These are phyloP conservation scores for Astraeus odoratus DNA, from an alignment of 768 basidiomycete genomes.

Conservation along the genomic window DNA sequence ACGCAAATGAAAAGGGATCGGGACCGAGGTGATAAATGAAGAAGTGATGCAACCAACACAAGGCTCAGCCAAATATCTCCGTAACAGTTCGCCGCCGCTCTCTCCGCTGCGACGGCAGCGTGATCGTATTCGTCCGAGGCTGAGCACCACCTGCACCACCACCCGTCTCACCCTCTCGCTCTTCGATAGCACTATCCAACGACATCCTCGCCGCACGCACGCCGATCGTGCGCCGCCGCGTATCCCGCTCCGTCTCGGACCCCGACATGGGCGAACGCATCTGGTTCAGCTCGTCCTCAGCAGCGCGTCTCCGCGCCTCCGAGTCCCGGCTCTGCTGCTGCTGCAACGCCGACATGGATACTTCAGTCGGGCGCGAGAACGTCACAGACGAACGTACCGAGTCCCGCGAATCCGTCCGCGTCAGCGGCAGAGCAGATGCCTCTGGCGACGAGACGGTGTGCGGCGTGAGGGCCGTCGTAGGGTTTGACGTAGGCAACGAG, in stretches of 20 bases:
- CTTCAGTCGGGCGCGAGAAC: conserved; percentile 57
- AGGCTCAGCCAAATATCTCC: conserved; percentile 36
- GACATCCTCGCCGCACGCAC: conserved; percentile 41
- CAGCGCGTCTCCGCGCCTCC: conserved; percentile 17
- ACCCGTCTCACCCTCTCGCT: conserved; percentile 23
- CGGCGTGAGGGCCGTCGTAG: conserved; percentile 61
- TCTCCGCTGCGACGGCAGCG: conserved; percentile 25
- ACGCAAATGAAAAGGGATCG: not conserved
- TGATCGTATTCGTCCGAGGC: conserved; percentile 33
- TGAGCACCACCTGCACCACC: conserved; percentile 29
- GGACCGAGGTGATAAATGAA: not conserved
- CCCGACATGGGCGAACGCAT: conserved; percentile 32
- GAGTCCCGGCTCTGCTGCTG: conserved; percentile 38
- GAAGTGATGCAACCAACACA: not conserved
- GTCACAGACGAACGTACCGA: conserved; percentile 45
- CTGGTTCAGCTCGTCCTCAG: conserved; percentile 21
- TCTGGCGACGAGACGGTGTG: conserved; percentile 52
- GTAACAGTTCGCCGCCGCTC: conserved; percentile 46
- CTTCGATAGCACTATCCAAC: conserved; percentile 30
- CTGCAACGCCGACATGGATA: conserved; percentile 49
- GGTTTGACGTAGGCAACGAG: conserved; percentile 44
- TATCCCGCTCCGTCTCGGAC: conserved; percentile 46
- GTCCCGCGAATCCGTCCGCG: conserved; percentile 42
- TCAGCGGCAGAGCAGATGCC: conserved; percentile 24
- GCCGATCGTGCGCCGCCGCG: conserved; percentile 33